Base-by-base conservation (phyloP, 1,139 yeast species). In the Taiozyma sp. region DNA sequence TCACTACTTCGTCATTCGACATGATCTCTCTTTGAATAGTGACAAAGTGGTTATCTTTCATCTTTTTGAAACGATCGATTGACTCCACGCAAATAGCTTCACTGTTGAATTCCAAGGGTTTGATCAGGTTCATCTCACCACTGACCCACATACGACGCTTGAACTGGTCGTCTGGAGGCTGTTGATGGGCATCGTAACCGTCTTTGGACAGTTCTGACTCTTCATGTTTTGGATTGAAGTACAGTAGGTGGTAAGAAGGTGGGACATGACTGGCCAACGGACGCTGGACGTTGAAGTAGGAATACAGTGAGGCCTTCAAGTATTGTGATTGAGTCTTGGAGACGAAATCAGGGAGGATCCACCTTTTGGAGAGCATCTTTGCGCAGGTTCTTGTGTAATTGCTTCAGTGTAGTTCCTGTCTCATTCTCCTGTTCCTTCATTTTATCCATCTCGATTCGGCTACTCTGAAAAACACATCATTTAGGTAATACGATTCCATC, bases 161-260 rank as follows among this genome's bases (percentile, higher is more conserved):
- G 63, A 73, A 89, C 0, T 48, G 12, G 5, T 47, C 42, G 23
- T 51, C 56, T 1, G 56, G 60, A 0, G 97, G 97, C 1, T 93
- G 83, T 65, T 88, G 96, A 60, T 84, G 81, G 51, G 83, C 75
- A 59, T 88, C 96, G 67, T 89, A 92, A 0, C 97, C 97, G 66
- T 92, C 98, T 2, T 62, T 46, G 0, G 87, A 84, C 28, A 89
- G 63, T 4, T 66, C 66, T 0, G 57, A 49, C 57, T 82, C 90
- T 28, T 69, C 65, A 43, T 78, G 81, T 39, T 75, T 69, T 6
- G 85, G 82, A 55, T 80, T 80, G 66, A 82, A 83, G 65, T 77
- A 89, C 4, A 86, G 67, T 52, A 90, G 75, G 57, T 87, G 91
- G 56, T 80, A 83, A 0, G 96, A 96, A 14, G 48, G 43, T 2